Base-by-base conservation (phyloP, 345 rosid species). In the Brassica cretica region DNA sequence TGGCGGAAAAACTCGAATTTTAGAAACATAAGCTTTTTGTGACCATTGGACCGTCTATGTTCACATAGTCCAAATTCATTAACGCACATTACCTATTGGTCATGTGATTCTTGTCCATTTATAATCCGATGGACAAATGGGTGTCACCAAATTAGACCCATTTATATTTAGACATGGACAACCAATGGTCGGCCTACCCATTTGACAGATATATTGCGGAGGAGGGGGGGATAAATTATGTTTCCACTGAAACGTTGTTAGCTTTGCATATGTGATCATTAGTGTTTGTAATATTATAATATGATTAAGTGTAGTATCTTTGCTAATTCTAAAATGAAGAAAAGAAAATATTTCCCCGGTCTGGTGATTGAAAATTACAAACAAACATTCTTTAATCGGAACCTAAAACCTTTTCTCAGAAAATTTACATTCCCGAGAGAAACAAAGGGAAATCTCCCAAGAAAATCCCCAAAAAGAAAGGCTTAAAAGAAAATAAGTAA, bases 381-480 rank as follows among this genome's bases (percentile, higher is more conserved):
- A 46, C n/a, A 46, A 46, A 46, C n/a, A 46, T 41, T 41, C 39
- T 68, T 41, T 44, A 61, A 44, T 51, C 64, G 49, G 33, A 51
- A 65, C 64, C 24, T 53, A 72, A 78, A 78, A 71, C 21, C 49
- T 72, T 33, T 19, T 62, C 61, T 30, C 68, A 63, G 63, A 70
- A 73, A 69, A 82, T 82, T 85, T 83, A 89, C 90, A 82, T 73
- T 86, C 81, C 77, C 70, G 82, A 62, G 72, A 75, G 46, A 71
- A 15, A 46, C 15, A 46, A 11, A 46, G 53, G 16, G 15, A 46
- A 46, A 4, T 46, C 30, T 64, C 35, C 4, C 29, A 46, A 53
- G 14, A 24, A 69, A 39, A 25, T 71, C 1, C 53, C 53, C 15
- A 46, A 11, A 46, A 46, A 14, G n/a, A 46, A 46, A 46, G 3